Conservation (phyloP, 148 eudicot species). For the Cornus kousa region DNA sequence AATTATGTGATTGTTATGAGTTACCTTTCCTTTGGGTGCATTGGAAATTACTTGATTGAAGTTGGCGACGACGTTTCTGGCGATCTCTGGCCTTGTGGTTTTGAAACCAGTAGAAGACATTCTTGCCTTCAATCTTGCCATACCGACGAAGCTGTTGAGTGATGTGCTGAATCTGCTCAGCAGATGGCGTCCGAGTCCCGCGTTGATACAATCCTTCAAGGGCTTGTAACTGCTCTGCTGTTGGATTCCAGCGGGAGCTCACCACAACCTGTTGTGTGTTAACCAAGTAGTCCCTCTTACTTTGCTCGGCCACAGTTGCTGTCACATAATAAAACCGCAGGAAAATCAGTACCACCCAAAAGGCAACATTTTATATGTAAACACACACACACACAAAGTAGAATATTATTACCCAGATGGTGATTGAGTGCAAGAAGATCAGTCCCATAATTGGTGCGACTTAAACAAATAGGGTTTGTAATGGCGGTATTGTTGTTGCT, state of each 20-base stretch:
- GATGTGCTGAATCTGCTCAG: conserved; percentile 64
- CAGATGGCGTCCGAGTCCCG: conserved; percentile 61
- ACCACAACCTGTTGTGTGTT: conserved; percentile 44
- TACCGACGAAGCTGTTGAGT: conserved; percentile 52
- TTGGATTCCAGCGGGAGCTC: conserved; percentile 84
- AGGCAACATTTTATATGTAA: too few species aligned
- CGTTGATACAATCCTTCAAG: conserved; percentile 50
- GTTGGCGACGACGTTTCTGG: conserved; percentile 78
- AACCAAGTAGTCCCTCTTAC: conserved; percentile 21
- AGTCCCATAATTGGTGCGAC: conserved; percentile 24
- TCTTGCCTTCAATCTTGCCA: conserved; percentile 83
- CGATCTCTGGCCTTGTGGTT: conserved; percentile 88
- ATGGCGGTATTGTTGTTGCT: background rate
- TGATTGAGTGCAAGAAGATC: conserved; percentile 31
- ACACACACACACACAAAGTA: too few species aligned
- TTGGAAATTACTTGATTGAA: conserved; percentile 19
- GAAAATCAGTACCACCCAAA: too few species aligned
- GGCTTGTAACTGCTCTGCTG: conserved; percentile 67
- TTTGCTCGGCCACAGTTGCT: conserved; percentile 33
- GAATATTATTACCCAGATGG: conserved; percentile 11
- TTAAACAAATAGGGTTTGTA: conserved; percentile 15
- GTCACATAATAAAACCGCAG: background rate
- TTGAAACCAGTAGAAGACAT: conserved; percentile 91
- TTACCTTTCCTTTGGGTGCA: conserved; percentile 21
- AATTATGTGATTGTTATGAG: conserved; percentile 15